phyloP scores from a whole-genome alignment of 768 basidiomycete genomes.

The Naematelia encephala region DNA sequence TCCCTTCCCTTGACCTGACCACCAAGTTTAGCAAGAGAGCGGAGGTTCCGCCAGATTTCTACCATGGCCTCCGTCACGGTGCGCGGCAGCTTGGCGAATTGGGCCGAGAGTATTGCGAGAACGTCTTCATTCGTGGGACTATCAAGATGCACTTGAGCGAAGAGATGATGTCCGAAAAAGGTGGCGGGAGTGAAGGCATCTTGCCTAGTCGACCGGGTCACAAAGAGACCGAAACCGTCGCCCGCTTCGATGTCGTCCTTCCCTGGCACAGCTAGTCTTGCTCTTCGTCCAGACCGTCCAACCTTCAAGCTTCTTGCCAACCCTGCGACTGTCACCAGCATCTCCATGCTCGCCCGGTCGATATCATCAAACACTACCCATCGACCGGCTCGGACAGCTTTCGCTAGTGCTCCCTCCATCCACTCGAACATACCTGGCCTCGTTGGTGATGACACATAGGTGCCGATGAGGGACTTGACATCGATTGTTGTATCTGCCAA shows the following conservation, averaged over 20 bases:
- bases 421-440: slow-evolving; percentile 88
- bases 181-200: slow-evolving; percentile 58
- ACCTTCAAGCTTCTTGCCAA: slow-evolving; percentile 71
- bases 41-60: slow-evolving; percentile 65
- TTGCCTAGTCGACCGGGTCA: slow-evolving; percentile 66
- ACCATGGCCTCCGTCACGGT: slow-evolving; percentile 59
- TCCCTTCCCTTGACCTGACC: slow-evolving; percentile 40
- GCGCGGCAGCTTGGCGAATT: slow-evolving; percentile 64
- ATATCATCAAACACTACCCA: slow-evolving; percentile 94
- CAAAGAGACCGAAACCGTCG: slow-evolving; percentile 80
- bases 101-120: slow-evolving; percentile 62
- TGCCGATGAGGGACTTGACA: slow-evolving; percentile 85
- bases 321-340: slow-evolving; percentile 80
- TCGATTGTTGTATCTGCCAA: slow-evolving; percentile 94
- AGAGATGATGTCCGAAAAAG: slow-evolving; percentile 85
- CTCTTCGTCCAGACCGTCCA: slow-evolving; percentile 58
- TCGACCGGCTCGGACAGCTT: slow-evolving; percentile 80
- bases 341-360: slow-evolving; percentile 83
- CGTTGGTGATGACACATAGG: slow-evolving; percentile 80
- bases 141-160: slow-evolving; percentile 64
- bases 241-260: slow-evolving; percentile 71
- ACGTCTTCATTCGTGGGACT: slow-evolving; percentile 68
- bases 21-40: slow-evolving; percentile 20
- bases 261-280: slow-evolving; percentile 68
- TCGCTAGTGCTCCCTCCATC: slow-evolving; percentile 89